Base-by-base conservation (phyloP, 2,329 filamentous ascomycete species). In the Arthrobotrys sphaeroides region DNA sequence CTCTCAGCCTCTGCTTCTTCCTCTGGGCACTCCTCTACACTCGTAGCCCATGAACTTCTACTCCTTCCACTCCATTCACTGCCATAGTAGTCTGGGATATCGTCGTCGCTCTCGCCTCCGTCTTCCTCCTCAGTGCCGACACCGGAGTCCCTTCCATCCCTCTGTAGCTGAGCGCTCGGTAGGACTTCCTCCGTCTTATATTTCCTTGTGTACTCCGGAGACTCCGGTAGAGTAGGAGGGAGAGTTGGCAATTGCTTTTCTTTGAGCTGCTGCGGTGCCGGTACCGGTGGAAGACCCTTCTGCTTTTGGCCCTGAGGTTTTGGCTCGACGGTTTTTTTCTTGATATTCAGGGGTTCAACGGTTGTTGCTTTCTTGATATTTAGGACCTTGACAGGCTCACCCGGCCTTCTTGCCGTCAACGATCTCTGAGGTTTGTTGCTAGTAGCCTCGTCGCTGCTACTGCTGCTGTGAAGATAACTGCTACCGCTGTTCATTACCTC, bases 1-100 rank as follows among this genome's bases (percentile, higher is more conserved):
- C 84, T 85, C 4, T 86, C 88, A 22, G 94, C 84, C 85, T 94
- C 93, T 81, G 95, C 92, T 76, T 94, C 94, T 16, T 93, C 91
- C n/a, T 87, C 89, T 77, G 93, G 89, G 77, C 33, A 60, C 20
- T 49, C 40, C 16, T 94, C 90, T 78, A 80, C 83, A 77, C 82
- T 83, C 62, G 81, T 81, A 67, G 80, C 82, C 78, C 80, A 83
- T 26, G 82, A 83, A 49, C 82, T 82, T 38, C 82, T 81, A 2
- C 81, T 82, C 18, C 83, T 81, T 3, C 83, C 83, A 42, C 83
- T 80, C 31, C 79, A 78, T 2, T 77, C 70, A 4, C 73, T 74
- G 22, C 69, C 82, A 65, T 84, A 84, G 80, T 86, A 88, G 67
- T 88, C 85, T 81, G 94, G 94, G 75, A 91, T 85, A 76, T 93